Conservation (phyloP, 345 rosid genomes). For the Bretschneidera sinensis region DNA sequence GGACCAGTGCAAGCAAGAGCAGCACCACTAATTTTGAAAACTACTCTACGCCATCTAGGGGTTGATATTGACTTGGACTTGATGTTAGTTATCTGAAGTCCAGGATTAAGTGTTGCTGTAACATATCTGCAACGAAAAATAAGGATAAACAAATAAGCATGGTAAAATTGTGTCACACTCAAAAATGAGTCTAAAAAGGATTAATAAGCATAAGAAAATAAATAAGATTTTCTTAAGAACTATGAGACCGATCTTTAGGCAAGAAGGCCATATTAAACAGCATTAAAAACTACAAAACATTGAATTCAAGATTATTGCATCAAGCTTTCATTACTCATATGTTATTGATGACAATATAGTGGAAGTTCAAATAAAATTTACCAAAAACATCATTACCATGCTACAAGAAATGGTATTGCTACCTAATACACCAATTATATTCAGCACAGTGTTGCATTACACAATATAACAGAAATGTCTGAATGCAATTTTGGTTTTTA, state of each 20-base stretch:
- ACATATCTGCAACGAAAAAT: slow-evolving; percentile 38
- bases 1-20: slow-evolving; percentile 74
- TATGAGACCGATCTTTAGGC: not conserved
- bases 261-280: too few relatives aligned
- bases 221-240: not conserved
- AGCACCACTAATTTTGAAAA: slow-evolving; percentile 83
- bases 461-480: too few relatives aligned
- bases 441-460: too few relatives aligned
- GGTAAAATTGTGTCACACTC: not conserved
- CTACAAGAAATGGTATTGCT: too few relatives aligned
- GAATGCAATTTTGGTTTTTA: too few relatives aligned
- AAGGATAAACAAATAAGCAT: not conserved
- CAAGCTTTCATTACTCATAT: not conserved
- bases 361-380: too few relatives aligned
- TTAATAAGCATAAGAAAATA: too few relatives aligned
- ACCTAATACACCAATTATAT: too few relatives aligned
- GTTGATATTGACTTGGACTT: slow-evolving; percentile 47
- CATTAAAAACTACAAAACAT: not conserved
- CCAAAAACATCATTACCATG: too few relatives aligned
- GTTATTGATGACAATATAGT: not conserved
- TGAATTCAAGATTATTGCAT: not conserved
- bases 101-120: slow-evolving; percentile 38
- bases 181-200: not conserved
- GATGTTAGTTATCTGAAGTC: slow-evolving; percentile 34
- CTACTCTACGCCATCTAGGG: slow-evolving; percentile 86